A percentile compares a stretch with the other conserved stretches of the same genome.
These are phyloP conservation scores for Teunomyces barrocoloradensis DNA, from an alignment of 805 yeast genomes.

Conservation along the genomic window DNA sequence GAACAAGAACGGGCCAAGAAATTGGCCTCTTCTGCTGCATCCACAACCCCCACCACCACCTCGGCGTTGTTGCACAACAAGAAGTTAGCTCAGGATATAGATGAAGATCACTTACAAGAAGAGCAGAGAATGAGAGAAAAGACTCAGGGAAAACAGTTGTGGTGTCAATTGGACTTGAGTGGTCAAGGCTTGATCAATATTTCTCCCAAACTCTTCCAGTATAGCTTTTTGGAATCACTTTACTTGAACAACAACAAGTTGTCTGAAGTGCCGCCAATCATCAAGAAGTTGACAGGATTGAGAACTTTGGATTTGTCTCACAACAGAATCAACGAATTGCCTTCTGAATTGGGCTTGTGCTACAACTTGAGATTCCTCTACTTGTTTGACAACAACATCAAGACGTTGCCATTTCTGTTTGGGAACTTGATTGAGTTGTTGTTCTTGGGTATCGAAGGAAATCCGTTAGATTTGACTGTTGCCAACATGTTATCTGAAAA, in stretches of 20 bases:
- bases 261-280: slow-evolving; percentile 60
- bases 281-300: slow-evolving; percentile 66
- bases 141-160: slow-evolving; percentile 71
- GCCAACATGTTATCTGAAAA: slow-evolving; percentile 70
- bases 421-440: slow-evolving; percentile 83
- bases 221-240: slow-evolving; percentile 79
- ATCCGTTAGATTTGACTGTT: slow-evolving; percentile 66
- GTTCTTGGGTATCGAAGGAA: slow-evolving; percentile 91
- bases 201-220: slow-evolving; percentile 73
- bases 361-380: slow-evolving; percentile 77
- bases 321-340: slow-evolving; percentile 69
- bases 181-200: slow-evolving; percentile 79
- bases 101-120: slow-evolving; percentile 50
- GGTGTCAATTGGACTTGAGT: slow-evolving; percentile 92
- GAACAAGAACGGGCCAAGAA: slow-evolving; percentile 41
- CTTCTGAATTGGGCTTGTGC: slow-evolving; percentile 80
- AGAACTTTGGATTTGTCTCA: slow-evolving; percentile 83
- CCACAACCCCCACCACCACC: slow-evolving; percentile 27
- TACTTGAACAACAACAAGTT: slow-evolving; percentile 86
- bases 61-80: slow-evolving; percentile 40
- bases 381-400: slow-evolving; percentile 81
- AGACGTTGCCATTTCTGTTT: slow-evolving; percentile 75
- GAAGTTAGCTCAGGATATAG: slow-evolving; percentile 44
- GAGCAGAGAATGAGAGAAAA: slow-evolving; percentile 60
- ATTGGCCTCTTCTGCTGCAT: slow-evolving; percentile 28